Percentiles rank a stretch among this genome's conserved stretches.
These are phyloP conservation scores for Iodosphaeria phyllophila DNA, from an alignment of 2,329 filamentous ascomycete genomes.

Conservation along the genomic window DNA sequence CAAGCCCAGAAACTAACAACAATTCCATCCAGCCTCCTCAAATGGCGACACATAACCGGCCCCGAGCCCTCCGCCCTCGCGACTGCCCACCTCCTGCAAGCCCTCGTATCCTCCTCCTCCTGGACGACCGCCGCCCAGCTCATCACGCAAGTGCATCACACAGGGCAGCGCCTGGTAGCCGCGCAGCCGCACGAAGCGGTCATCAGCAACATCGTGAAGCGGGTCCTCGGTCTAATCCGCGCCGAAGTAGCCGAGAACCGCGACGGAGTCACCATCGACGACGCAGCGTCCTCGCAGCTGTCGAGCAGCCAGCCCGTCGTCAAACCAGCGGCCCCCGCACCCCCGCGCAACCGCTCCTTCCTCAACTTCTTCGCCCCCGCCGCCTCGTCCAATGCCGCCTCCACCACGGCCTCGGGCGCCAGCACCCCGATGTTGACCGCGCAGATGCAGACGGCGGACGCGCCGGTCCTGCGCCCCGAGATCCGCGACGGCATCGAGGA, in stretches of 20 bases:
- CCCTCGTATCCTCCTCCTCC: constrained; percentile 67
- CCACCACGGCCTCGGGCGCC: constrained; percentile 22
- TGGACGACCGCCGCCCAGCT: constrained; percentile 63
- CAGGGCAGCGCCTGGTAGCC: constrained; percentile 59
- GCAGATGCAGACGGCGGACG: constrained; percentile 21
- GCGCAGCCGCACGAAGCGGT: constrained; percentile 83
- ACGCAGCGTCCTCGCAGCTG: constrained; percentile 22
- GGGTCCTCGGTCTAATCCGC: constrained; percentile 76
- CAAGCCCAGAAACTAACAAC: too few species aligned
- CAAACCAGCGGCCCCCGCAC: constrained; percentile 29
- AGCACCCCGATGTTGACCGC: constrained; percentile 30
- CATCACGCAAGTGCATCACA: constrained; percentile 59
- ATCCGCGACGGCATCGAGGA: constrained; percentile 89
- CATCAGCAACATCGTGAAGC: constrained; percentile 83
- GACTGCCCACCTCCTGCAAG: constrained; percentile 73
- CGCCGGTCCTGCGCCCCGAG: constrained; percentile 66
- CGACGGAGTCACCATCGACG: too few species aligned
- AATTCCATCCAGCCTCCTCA: constrained; percentile 47
- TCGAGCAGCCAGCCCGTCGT: constrained; percentile 1
- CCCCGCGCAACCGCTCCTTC: constrained; percentile 53
- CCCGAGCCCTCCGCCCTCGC: constrained; percentile 80
- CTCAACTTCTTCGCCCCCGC: constrained; percentile 69
- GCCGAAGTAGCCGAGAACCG: constrained; percentile 75
- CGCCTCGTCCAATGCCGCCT: constrained; percentile 25
- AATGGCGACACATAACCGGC: constrained; percentile 74